Evolutionary conservation across 257 asterid species (phyloP).

Genomic region (Penstemon newberryi): DNA sequence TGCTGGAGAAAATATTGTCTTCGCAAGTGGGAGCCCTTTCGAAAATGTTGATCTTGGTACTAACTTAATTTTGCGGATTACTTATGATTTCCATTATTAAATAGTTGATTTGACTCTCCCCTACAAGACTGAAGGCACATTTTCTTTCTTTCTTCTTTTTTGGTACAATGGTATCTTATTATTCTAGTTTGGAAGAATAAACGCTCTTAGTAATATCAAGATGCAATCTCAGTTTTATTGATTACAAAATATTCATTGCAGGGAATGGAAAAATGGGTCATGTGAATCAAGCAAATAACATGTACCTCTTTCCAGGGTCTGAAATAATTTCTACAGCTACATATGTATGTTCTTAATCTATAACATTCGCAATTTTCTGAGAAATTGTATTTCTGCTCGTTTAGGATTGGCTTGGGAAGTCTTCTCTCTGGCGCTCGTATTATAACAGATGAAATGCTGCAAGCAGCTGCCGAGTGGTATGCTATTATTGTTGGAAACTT

Average conservation of each 20-base stretch:
- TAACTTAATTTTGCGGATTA: conserved; percentile 17
- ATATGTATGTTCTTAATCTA: not conserved
- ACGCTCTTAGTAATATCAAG: conserved; percentile 11
- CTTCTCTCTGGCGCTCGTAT: conserved; percentile 86
- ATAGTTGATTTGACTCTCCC: no score
- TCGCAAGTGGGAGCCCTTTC: conserved; percentile 98
- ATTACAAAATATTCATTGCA: conserved; percentile 39
- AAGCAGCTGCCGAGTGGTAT: conserved; percentile 95
- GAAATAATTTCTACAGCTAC: conserved; percentile 35
- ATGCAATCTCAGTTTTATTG: conserved; percentile 5
- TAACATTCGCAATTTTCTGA: conserved; percentile 22
- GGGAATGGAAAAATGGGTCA: conserved; percentile 82
- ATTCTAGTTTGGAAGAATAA: conserved; percentile 13
- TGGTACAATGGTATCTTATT: not conserved
- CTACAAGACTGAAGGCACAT: no score
- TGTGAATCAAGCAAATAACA: conserved; percentile 98
- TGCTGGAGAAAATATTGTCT: conserved; percentile 91
- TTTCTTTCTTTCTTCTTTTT: not conserved
- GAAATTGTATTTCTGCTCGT: conserved; percentile 24
- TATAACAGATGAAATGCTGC: conserved; percentile 90
- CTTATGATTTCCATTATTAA: not conserved
- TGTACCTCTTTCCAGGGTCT: conserved; percentile 98
- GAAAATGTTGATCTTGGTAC: conserved; percentile 88
- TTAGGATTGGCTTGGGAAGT: conserved; percentile 96
- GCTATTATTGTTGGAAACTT: conserved; percentile 12